Evolutionary conservation across 2,329 filamentous ascomycete genomes (phyloP).

Genomic region (Phoma sp.): DNA sequence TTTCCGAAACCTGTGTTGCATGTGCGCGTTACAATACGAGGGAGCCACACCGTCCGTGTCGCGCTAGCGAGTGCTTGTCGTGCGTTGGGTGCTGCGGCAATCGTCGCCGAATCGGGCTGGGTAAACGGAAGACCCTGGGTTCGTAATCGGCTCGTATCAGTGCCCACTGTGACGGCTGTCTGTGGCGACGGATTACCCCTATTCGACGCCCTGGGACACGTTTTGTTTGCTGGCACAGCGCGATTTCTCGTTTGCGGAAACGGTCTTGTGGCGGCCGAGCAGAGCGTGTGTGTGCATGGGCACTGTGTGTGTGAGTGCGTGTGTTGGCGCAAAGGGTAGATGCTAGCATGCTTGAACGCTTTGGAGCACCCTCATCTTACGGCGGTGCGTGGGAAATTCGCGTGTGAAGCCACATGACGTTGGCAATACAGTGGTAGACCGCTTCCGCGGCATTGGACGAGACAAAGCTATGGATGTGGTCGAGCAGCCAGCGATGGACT

Average conservation of each 20-base stretch:
- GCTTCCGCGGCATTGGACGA: neutral
- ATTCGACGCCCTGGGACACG: constrained; percentile 13
- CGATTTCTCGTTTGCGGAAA: constrained; percentile 1
- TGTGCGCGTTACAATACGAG: constrained; percentile 5
- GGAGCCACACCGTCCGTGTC: neutral
- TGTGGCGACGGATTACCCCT: constrained; percentile 19
- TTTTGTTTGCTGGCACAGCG: neutral
- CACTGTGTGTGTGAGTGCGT: neutral
- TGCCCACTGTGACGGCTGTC: neutral
- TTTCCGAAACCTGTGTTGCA: constrained; percentile 1
- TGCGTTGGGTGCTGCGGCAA: neutral
- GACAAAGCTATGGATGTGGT: neutral
- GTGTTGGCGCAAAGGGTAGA: neutral
- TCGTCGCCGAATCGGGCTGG: constrained; percentile 1
- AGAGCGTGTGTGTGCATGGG: neutral
- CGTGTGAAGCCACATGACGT: constrained; percentile 7
- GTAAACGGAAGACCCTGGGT: neutral
- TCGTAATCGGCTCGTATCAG: constrained; percentile 1
- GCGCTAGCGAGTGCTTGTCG: neutral
- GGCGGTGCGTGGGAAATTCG: neutral
- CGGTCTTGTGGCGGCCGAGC: neutral
- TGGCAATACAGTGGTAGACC: too few species aligned
- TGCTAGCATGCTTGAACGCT: neutral
- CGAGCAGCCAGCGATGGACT: neutral
- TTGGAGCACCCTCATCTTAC: constrained; percentile 1